phyloP scores from a whole-genome alignment of 208 protist genomes.

The Pavlovales sp. region DNA sequence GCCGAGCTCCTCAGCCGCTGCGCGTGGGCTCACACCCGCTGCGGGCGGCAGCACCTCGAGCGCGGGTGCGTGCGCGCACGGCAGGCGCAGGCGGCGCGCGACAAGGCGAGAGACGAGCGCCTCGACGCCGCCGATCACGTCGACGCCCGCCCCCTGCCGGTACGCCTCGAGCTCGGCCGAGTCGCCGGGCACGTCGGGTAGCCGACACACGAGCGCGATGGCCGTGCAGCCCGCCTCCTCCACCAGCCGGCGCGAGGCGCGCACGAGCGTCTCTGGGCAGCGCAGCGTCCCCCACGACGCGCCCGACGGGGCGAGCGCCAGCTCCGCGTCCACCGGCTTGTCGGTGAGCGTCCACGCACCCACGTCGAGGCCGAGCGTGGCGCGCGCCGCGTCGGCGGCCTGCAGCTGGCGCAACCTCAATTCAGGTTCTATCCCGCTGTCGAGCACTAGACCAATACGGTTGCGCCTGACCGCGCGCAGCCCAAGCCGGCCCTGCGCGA shows the following conservation, averaged over 20 bases:
- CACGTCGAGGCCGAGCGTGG: slow-evolving; percentile 40
- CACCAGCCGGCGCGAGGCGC: slow-evolving; percentile 11
- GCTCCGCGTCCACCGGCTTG: slow-evolving; percentile 20
- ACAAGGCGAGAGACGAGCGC: slow-evolving; percentile 45
- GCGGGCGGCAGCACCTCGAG: background rate
- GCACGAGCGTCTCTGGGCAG: slow-evolving; percentile 28
- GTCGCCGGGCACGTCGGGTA: slow-evolving; percentile 21
- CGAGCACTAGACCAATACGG: slow-evolving; percentile 42
- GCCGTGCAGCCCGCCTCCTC: slow-evolving; percentile 30
- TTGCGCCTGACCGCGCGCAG: background rate
- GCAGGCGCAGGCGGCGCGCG: slow-evolving; percentile 23
- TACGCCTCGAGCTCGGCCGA: slow-evolving; percentile 8
- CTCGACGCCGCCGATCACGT: slow-evolving; percentile 41
- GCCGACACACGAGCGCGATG: slow-evolving; percentile 40
- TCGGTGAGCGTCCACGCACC: slow-evolving; percentile 24
- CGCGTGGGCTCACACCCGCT: background rate
- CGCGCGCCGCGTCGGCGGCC: slow-evolving; percentile 41
- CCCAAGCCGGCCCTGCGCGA: slow-evolving; percentile 23
- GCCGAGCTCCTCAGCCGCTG: slow-evolving; percentile 47
- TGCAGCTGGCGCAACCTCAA: slow-evolving; percentile 41
- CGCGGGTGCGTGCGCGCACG: slow-evolving; percentile 51
- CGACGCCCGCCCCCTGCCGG: slow-evolving; percentile 6
- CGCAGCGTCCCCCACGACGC: slow-evolving; percentile 29
- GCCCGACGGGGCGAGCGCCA: background rate
- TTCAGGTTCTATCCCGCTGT: slow-evolving; percentile 44